Base-by-base conservation (phyloP, 352 stramenopile species). In the Elongisporangium prolatum region DNA sequence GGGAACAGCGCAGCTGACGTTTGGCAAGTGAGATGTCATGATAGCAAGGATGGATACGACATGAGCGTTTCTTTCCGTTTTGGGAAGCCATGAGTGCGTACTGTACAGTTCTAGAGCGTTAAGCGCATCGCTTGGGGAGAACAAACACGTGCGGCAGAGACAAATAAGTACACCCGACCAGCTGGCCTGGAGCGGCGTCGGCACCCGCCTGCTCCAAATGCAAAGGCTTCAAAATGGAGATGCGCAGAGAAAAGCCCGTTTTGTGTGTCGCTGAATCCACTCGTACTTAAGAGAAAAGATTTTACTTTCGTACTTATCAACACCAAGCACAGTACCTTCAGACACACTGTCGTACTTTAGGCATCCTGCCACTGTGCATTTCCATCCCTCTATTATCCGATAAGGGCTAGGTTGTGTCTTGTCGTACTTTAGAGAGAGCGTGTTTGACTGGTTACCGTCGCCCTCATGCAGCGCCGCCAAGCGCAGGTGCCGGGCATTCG, bases 371-470 rank as follows among this genome's bases (percentile, higher is more conserved):
- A 34, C 25, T 34, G 25, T 34, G 25, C 25, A 34, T 34, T 34
- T 34, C 4, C 25, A 9, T 40, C 28, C 28, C 28, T 40, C 4
- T 40, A 8, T 8, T 40, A 40, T 6, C 28, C 28, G 28, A 40
- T 40, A 8, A 40, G 28, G 28, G 28, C 5, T 13, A 14, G 14
- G 28, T 13, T 9, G 5, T 40, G n/a, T n/a, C n/a, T n/a, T n/a
- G n/a, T 40, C 28, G 28, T 40, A 40, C 28, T 40, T 40, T 40
- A 40, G 28, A 40, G 28, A 40, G 28, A 40, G 28, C 28, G 5
- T 9, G 28, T 40, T 67, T 78, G 71, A 67, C 68, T 77, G 55
- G 61, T 59, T 51, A 14, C 25, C 40, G 34, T 52, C 14, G 49
- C 38, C 59, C 21, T 40, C 18, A 40, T 21, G 13, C 49, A 48